Conservation (phyloP, 306 rosid species). For the Rubus idaeus region DNA sequence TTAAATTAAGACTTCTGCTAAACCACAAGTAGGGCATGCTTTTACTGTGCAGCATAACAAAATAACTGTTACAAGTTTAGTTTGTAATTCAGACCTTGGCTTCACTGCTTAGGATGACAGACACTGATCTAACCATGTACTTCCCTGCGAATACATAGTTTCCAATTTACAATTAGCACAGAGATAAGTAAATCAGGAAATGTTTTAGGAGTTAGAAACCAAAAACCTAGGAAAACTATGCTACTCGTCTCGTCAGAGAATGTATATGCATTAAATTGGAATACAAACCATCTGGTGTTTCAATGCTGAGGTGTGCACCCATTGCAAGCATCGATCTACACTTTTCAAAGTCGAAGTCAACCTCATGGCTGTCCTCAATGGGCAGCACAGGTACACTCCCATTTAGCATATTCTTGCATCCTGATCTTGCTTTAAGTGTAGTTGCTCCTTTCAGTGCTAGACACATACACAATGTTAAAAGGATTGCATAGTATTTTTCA, state of each 20-base stretch:
- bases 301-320: slow-evolving; percentile 60
- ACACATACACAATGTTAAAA: not conserved
- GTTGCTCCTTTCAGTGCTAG: slow-evolving; percentile 83
- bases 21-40: not conserved
- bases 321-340: slow-evolving; percentile 59
- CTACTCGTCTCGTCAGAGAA: not conserved
- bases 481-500: not conserved
- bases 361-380: slow-evolving; percentile 58
- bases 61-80: not conserved
- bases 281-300: slow-evolving; percentile 76
- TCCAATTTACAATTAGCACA: slow-evolving; percentile 1
- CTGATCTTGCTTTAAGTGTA: slow-evolving; percentile 80
- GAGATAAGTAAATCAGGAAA: not conserved
- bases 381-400: slow-evolving; percentile 71
- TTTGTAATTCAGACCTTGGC: slow-evolving; percentile 49
- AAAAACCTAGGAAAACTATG: not conserved
- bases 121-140: slow-evolving; percentile 57
- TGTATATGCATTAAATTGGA: not conserved
- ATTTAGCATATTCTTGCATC: slow-evolving; percentile 55
- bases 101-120: slow-evolving; percentile 54
- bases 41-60: not conserved
- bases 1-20: not conserved
- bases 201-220: not conserved
- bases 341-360: slow-evolving; percentile 65
- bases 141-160: slow-evolving; percentile 50